Evolutionary conservation across 176 grass and related monocot species (phyloP).

Genomic region (Lolium perenne): DNA sequence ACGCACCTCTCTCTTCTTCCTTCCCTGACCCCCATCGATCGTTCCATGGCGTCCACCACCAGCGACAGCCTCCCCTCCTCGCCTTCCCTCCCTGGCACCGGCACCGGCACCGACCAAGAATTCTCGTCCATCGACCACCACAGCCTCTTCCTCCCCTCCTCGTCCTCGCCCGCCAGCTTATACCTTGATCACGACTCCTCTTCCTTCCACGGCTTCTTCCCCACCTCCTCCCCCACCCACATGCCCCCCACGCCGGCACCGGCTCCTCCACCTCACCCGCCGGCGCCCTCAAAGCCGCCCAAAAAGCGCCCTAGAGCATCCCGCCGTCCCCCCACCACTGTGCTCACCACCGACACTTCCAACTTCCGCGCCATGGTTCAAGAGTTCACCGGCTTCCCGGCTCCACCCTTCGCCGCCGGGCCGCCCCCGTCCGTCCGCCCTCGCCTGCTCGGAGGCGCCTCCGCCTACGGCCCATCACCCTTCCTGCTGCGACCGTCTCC

Average conservation of each 20-base stretch:
- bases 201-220: conserved; percentile 49
- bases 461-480: conserved; percentile 16
- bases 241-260: conserved; percentile 17
- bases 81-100: conserved; percentile 48
- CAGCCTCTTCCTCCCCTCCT: conserved; percentile 51
- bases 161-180: conserved; percentile 43
- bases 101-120: conserved; percentile 62
- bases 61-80: conserved; percentile 87
- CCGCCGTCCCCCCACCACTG: conserved; percentile 79
- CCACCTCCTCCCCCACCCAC: conserved; percentile 14
- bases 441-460: conserved; percentile 41
- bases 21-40: conserved; percentile 33
- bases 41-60: conserved; percentile 78
- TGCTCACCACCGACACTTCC: conserved; percentile 87
- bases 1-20: conserved; percentile 34
- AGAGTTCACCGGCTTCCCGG: conserved; percentile 97
- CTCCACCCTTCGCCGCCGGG: conserved; percentile 64
- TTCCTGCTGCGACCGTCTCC: conserved; percentile 53
- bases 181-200: conserved; percentile 60
- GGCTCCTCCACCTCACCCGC: conserved; percentile 28
- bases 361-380: conserved; percentile 99
- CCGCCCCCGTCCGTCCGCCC: conserved; percentile 56
- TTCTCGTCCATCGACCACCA: conserved; percentile 58
- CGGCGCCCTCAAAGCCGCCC: conserved; percentile 35
- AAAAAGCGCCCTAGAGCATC: conserved; percentile 90